These are phyloP conservation scores for Haplosporangium sp. DNA, from an alignment of 371 early-diverging fungal genomes.

Conservation along the genomic window DNA sequence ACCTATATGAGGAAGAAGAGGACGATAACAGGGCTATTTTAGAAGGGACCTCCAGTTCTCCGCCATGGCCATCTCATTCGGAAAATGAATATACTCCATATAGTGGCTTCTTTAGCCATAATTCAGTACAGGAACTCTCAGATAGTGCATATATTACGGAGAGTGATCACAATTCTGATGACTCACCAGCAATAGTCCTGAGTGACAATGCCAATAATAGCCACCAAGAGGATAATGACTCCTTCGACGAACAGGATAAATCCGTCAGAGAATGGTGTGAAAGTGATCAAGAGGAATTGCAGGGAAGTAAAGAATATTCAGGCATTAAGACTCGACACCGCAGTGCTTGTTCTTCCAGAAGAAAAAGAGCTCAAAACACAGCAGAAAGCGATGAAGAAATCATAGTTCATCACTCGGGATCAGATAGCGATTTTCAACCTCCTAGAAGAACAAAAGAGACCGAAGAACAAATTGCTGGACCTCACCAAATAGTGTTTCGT, in stretches of 20 bases:
- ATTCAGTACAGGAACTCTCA: background rate
- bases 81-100: background rate
- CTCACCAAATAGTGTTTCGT: background rate
- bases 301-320: background rate
- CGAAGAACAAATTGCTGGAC: background rate
- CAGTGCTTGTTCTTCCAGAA: background rate
- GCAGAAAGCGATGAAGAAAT: background rate
- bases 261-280: background rate
- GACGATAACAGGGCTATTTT: background rate
- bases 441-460: background rate
- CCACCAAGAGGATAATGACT: background rate
- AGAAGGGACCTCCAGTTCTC: background rate
- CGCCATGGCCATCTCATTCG: background rate
- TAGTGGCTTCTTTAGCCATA: background rate
- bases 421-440: slow-evolving; percentile 1
- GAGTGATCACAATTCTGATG: background rate
- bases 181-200: background rate
- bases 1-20: background rate
- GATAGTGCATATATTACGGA: background rate
- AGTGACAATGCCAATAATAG: background rate
- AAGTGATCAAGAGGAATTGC: background rate
- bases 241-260: background rate
- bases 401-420: background rate
- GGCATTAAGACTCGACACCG: background rate
- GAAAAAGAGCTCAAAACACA: background rate